Evolutionary conservation across 495 filamentous ascomycete species (phyloP), one percentile per base, ranked within the genome.

Genomic region (Annulohypoxylon bovei): DNA sequence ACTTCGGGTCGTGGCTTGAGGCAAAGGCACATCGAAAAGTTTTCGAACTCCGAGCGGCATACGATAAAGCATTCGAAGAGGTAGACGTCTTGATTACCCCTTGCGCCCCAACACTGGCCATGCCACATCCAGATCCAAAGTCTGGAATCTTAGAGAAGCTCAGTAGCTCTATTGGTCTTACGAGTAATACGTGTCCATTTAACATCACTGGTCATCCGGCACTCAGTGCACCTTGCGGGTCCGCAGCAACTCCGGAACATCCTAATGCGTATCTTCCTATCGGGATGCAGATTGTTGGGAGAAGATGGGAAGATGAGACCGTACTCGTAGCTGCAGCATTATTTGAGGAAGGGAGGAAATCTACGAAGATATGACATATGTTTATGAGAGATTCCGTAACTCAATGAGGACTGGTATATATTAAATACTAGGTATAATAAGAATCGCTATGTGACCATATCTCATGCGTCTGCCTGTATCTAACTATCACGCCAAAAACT

Each of bases 191-290:
- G 16, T 82, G 81, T 23, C 75, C 81, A 18, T 88, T 89, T 71
- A 84, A 88, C 75, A 77, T 83, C 20, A 85, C 86, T 0, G 85
- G 86, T 0, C 86, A 87, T 71, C 86, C 86, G 0, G 86, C 84
- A 0, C 69, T 89, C 52, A 80, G 81, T 0, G 78, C 88, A 28
- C 87, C 86, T 0, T 74, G 83, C 61, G 84, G 86, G 0, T 80
- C 82, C 63, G 75, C 78, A 27, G 67, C 75, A 0, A 75, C 78
- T 0, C 76, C 76, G 60, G 83, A 83, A 12, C 46, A 28, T 27
- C 46, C 69, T 0, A 53, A 74, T 1, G 69, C 85, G 7, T 72
- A 73, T 60, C 61, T 87, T 46, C 85, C 85, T 0, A 81, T 85
- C 9, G 82, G 86, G 9, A 84, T 88, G 85, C 85, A 87, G 74